Conservation (phyloP, 2,329 filamentous ascomycete genomes). For the Sarocladiaceae sp. region DNA sequence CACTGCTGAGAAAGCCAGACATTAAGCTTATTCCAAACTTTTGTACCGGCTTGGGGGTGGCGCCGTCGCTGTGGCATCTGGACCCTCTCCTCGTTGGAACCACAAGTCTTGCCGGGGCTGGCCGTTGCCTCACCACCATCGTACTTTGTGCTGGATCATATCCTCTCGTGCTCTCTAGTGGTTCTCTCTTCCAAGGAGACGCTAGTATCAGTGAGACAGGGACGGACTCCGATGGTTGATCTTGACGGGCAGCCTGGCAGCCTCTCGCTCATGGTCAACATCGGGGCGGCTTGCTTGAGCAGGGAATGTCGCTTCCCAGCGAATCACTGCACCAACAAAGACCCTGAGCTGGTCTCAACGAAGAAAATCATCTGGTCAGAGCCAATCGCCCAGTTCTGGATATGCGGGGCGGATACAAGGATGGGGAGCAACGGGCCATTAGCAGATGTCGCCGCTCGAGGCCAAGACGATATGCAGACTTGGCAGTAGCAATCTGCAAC, state of each 20-base stretch:
- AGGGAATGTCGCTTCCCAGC: too few species aligned
- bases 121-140: not conserved
- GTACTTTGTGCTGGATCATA: not conserved
- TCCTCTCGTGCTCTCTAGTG: not conserved
- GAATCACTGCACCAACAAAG: too few species aligned
- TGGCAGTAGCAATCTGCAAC: slow-evolving; percentile 1
- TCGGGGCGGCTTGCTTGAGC: too few species aligned
- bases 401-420: slow-evolving; percentile 2
- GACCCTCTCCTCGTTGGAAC: not conserved
- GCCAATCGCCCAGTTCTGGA: slow-evolving; percentile 1
- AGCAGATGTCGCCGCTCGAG: not conserved
- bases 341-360: too few species aligned
- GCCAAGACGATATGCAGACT: slow-evolving; percentile 6
- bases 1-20: not conserved
- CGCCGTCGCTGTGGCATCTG: slow-evolving; percentile 1
- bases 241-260: too few species aligned
- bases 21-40: slow-evolving; percentile 1
- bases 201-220: slow-evolving; percentile 1
- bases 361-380: not conserved
- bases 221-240: too few species aligned
- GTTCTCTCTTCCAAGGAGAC: not conserved
- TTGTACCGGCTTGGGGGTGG: not conserved
- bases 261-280: too few species aligned
- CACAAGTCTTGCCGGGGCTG: not conserved
- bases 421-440: slow-evolving; percentile 2